Base-by-base conservation (phyloP, 1,284 basidiomycete species). In the Nidula niveotomentosa region DNA sequence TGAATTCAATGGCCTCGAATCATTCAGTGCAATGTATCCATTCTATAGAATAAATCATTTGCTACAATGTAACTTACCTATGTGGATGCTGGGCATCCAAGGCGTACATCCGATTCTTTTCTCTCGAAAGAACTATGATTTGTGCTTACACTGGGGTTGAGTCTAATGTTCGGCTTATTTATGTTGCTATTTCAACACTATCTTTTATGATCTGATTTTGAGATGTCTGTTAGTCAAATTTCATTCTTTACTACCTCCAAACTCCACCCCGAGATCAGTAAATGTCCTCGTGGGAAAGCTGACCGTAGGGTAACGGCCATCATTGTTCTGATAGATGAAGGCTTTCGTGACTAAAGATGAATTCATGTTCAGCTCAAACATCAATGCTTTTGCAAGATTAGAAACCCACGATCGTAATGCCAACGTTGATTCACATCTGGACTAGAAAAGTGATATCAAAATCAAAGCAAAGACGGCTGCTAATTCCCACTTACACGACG, bases 291-390 rank as follows among this genome's bases (percentile, higher is more conserved):
- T 51, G 9, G 57, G 55, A 34, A 60, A 55, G 3, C 44, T 35
- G 13, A 51, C 36, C 2, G 43, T 37, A 9, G 57, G 57, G 48
- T 58, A 60, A 2, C 56, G 51, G 9, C 57, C 57, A 49, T 58
- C 53, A 34, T 58, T 51, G n/a, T 60, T 51, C 51, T 60, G 59
- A 39, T 60, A 58, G 18, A 58, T 55, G 23, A 58, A 53, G 7
- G 59, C 57, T 12, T 56, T 56, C 12, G 57, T 56, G 18, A 60
- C 57, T 60, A 36, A 6, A 43, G 36, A 6, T 23, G 23, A 36
- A 23, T 6, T n/a, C n/a, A n/a, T 18, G 1, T 37, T 33, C 15
- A 18, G 34, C 10, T 49, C 18, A 33, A 10, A 49, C 8, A 15
- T 41, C 10, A 35, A 8, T 6, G 12, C 15, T 41, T 12, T 15